phyloP scores from a whole-genome alignment of 768 basidiomycete species.

The Psilocybe subaeruginosa region DNA sequence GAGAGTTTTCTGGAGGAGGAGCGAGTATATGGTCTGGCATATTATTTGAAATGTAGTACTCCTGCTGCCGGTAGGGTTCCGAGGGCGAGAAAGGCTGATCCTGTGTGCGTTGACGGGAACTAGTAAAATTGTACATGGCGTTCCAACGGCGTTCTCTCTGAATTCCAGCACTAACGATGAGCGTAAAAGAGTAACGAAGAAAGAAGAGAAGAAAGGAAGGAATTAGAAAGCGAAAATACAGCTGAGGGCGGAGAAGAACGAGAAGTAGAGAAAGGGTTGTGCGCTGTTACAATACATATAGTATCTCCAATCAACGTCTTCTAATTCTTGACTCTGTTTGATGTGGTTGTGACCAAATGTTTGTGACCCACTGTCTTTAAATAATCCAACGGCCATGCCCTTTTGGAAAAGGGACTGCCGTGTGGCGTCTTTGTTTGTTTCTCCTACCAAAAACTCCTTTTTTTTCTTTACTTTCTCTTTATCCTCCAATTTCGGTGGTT shows the following conservation, averaged over 20 bases:
- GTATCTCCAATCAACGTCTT: neutral
- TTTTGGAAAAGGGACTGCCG: neutral
- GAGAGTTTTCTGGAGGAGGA: constrained; percentile 3
- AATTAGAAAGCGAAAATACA: neutral
- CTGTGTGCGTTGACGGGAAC: constrained; percentile 6
- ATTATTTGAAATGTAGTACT: constrained; percentile 4
- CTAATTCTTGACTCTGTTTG: neutral
- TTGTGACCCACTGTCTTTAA: neutral
- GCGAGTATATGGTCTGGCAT: neutral
- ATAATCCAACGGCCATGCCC: neutral
- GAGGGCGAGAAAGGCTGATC: constrained; percentile 11
- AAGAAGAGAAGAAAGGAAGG: neutral
- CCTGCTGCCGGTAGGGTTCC: constrained; percentile 14
- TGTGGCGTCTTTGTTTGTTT: neutral
- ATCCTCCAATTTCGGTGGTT: neutral
- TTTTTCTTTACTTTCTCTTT: neutral
- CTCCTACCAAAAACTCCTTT: neutral
- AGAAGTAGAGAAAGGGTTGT: constrained; percentile 2
- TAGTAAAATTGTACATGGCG: constrained; percentile 10
- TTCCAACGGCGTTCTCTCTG: neutral
- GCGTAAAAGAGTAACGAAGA: neutral
- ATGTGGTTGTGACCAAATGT: neutral
- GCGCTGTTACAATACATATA: constrained; percentile 5
- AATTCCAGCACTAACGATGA: neutral
- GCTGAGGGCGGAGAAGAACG: neutral